Percentiles rank a stretch among this genome's conserved stretches.
phyloP scores from a whole-genome alignment of 2,329 filamentous ascomycete genomes.

The Fusarium equiseti region DNA sequence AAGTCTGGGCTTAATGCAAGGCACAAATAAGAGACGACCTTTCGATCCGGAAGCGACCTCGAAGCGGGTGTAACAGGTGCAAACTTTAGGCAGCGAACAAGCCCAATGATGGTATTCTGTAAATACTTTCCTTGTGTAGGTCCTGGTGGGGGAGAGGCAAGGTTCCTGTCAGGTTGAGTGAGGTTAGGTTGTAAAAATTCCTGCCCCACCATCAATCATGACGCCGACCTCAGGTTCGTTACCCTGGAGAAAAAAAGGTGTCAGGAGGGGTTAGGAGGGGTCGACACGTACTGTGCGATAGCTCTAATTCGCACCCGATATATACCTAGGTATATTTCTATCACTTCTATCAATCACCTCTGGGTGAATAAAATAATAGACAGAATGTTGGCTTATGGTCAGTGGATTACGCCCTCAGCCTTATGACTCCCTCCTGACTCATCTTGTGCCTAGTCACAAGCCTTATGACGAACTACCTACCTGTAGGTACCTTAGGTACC shows the following conservation, averaged over 20 bases:
- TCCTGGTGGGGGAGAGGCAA: conserved; percentile 43
- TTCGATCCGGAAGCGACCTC: conserved; percentile 2
- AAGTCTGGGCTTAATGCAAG: neutral
- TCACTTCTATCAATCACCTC: neutral
- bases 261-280: conserved; percentile 43
- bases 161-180: conserved; percentile 14
- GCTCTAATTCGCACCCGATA: neutral
- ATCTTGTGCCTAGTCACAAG: neutral
- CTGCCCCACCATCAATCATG: conserved; percentile 55
- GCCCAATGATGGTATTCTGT: conserved; percentile 44
- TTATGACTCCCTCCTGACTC: conserved; percentile 4
- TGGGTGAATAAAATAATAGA: neutral
- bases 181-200: conserved; percentile 55
- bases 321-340: neutral
- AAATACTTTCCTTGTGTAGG: conserved; percentile 31
- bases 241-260: conserved; percentile 23
- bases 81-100: conserved; percentile 45
- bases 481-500: too few species aligned
- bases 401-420: neutral
- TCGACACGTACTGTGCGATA: conserved; percentile 18
- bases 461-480: conserved; percentile 14
- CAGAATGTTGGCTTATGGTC: neutral
- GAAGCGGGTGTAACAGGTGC: conserved; percentile 5
- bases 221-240: conserved; percentile 39
- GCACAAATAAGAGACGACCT: conserved; percentile 6